Percentiles rank a stretch among this genome's conserved stretches.
These are phyloP conservation scores for Claviceps digitariae DNA, from an alignment of 2,329 filamentous ascomycete species.

Conservation along the genomic window DNA sequence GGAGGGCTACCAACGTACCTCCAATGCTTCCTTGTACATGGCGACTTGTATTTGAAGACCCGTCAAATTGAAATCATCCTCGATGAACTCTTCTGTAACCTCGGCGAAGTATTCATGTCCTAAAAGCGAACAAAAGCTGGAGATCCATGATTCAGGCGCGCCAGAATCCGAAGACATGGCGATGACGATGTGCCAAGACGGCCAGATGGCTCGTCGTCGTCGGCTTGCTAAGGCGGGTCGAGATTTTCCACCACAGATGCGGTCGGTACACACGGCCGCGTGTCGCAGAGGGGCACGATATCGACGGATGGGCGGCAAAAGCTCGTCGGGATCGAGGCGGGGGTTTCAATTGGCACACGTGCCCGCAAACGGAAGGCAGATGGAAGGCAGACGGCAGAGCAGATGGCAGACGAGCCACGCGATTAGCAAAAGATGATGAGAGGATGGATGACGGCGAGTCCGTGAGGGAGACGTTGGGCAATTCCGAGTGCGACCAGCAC, in stretches of 20 bases:
- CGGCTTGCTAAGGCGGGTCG: not conserved
- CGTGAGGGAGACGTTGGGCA: not conserved
- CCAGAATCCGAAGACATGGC: constrained; percentile 48
- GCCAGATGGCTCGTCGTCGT: constrained; percentile 2
- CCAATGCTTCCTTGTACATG: constrained; percentile 97
- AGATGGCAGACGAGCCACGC: not conserved
- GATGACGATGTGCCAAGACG: not conserved
- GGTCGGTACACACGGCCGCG: not conserved
- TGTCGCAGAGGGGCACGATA: not conserved
- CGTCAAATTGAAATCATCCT: constrained; percentile 98
- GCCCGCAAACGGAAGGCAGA: not conserved
- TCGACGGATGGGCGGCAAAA: constrained; percentile 1
- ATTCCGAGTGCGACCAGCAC: not conserved
- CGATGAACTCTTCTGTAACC: constrained; percentile 97
- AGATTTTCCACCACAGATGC: not conserved
- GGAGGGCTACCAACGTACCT: constrained; percentile 35
- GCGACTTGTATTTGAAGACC: constrained; percentile 88
- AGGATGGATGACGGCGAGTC: not conserved
- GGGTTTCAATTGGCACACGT: not conserved
- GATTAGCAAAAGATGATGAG: not conserved
- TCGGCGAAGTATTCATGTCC: constrained; percentile 99
- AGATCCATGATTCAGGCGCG: constrained; percentile 84
- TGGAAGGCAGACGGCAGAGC: not conserved
- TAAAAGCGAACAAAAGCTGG: constrained; percentile 86
- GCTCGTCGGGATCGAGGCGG: constrained; percentile 3